Conservation (phyloP, 345 rosid genomes). For the Lepidium aucheri region DNA sequence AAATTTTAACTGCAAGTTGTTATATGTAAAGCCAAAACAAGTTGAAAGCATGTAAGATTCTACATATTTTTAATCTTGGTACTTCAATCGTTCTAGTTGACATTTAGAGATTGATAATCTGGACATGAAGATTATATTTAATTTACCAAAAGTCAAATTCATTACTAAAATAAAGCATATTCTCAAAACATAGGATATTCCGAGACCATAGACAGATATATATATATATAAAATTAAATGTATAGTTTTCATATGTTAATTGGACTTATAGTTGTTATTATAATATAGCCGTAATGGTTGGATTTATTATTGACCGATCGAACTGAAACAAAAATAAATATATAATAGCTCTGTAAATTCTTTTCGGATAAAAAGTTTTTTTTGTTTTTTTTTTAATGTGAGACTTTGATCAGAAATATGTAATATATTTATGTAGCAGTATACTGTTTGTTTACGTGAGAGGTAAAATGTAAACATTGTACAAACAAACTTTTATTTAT, state of each 20-base stretch:
- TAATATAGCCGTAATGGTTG: neutral
- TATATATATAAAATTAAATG: neutral
- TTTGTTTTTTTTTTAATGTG: too few species aligned
- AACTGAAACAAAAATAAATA: neutral
- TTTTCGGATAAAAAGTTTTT: too few species aligned
- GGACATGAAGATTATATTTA: constrained; percentile 14
- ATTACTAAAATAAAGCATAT: constrained; percentile 17
- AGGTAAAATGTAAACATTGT: neutral
- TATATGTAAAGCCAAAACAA: neutral
- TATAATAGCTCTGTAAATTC: too few species aligned
- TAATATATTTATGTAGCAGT: too few species aligned
- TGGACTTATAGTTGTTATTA: neutral
- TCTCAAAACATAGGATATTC: constrained; percentile 15
- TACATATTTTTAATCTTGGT: neutral
- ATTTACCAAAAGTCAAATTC: constrained; percentile 12
- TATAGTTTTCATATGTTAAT: neutral
- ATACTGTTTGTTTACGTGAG: too few species aligned
- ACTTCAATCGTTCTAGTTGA: constrained; percentile 13
- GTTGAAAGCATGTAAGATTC: neutral
- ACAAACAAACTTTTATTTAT: neutral
- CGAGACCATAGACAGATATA: neutral
- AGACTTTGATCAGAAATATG: too few species aligned
- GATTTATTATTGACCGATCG: neutral
- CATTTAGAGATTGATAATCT: constrained; percentile 1
- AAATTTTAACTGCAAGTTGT: neutral